phyloP scores from a whole-genome alignment of 2,329 filamentous ascomycete genomes.

The Xylariaceae sp. region DNA sequence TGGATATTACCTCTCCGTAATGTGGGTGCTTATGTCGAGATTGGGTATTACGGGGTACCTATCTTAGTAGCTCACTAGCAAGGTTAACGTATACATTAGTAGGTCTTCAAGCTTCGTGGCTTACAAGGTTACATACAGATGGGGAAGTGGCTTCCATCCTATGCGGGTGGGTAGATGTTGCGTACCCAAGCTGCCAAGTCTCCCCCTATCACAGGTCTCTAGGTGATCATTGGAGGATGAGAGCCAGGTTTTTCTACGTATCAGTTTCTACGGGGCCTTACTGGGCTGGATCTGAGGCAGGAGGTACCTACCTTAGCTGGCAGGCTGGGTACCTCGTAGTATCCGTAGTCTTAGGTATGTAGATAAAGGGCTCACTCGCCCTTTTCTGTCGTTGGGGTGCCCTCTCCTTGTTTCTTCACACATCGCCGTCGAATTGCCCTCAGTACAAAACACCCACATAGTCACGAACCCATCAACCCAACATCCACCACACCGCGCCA shows the following conservation, averaged over 20 bases:
- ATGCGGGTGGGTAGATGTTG: too few species aligned
- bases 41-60: not conserved
- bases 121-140: not conserved
- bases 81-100: not conserved
- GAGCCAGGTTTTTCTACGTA: too few species aligned
- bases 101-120: not conserved
- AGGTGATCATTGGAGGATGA: too few species aligned
- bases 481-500: slow-evolving; percentile 1
- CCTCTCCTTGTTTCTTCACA: not conserved
- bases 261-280: too few species aligned
- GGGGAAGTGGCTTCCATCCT: too few species aligned
- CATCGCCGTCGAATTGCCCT: not conserved
- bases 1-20: too few species aligned
- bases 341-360: not conserved
- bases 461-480: not conserved
- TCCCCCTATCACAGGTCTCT: too few species aligned
- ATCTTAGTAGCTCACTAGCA: too few species aligned
- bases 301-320: too few species aligned
- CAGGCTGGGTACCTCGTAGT: not conserved
- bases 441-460: not conserved
- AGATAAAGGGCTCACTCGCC: not conserved
- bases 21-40: not conserved
- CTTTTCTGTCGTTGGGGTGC: not conserved
- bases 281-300: too few species aligned
- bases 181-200: too few species aligned